Conservation (phyloP, 2,329 filamentous ascomycete genomes). For the Paecilomyces niveus region DNA sequence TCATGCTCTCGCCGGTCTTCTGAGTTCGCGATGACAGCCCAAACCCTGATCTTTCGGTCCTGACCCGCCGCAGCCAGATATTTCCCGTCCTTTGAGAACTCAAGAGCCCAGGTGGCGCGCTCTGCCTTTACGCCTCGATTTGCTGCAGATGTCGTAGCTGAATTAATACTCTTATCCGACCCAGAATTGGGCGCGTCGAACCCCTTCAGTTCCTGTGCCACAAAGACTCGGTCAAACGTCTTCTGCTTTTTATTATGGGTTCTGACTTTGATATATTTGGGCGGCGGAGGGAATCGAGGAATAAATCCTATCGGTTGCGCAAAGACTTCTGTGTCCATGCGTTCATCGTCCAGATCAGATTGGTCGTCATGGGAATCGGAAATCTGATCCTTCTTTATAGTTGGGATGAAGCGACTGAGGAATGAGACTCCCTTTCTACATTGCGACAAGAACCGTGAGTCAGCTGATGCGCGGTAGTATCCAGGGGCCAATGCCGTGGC, state of each 20-base stretch:
- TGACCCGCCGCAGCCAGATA: constrained; percentile 90
- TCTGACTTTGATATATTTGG: constrained; percentile 82
- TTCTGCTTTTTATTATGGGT: constrained; percentile 71
- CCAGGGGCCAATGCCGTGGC: neutral
- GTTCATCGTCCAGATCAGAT: constrained; percentile 62
- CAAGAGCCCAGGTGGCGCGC: constrained; percentile 80
- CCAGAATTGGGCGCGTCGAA: constrained; percentile 33
- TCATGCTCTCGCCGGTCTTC: constrained; percentile 73
- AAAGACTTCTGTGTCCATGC: constrained; percentile 76
- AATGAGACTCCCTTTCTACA: constrained; percentile 80
- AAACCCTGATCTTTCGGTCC: constrained; percentile 77
- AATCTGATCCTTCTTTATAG: constrained; percentile 61
- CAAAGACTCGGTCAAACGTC: constrained; percentile 80
- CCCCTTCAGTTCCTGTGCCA: constrained; percentile 82
- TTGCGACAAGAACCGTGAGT: neutral
- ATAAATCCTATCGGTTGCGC: constrained; percentile 74
- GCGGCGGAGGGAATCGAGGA: constrained; percentile 79
- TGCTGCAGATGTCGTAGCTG: constrained; percentile 13
- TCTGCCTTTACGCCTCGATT: constrained; percentile 28
- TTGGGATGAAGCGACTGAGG: constrained; percentile 72
- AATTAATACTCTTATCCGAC: constrained; percentile 22
- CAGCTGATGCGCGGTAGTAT: neutral
- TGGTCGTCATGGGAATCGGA: constrained; percentile 51
- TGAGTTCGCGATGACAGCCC: constrained; percentile 74
- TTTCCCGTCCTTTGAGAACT: constrained; percentile 86